A percentile compares a stretch with the other conserved stretches of the same genome.
Conservation (phyloP, 495 filamentous ascomycete genomes). For the Lophiostoma macrostomum region DNA sequence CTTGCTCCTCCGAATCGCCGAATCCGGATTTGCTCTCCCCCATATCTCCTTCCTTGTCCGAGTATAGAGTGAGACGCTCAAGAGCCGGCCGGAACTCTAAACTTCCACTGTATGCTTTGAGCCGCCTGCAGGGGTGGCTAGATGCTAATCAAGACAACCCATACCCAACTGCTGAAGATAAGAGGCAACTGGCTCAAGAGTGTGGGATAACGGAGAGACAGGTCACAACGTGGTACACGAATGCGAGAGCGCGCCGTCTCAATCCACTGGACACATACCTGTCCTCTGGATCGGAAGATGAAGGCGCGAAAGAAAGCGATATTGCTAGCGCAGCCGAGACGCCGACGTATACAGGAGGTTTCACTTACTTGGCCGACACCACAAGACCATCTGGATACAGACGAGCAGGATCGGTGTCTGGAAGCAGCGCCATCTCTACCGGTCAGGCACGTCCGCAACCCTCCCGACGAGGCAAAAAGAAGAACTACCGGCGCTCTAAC, state of each 20-base stretch:
- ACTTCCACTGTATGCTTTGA: conserved; percentile 25
- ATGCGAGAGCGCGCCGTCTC: conserved; percentile 27
- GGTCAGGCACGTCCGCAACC: background rate
- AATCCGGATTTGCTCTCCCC: background rate
- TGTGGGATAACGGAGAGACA: conserved; percentile 33
- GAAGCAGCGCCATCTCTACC: conserved; percentile 18
- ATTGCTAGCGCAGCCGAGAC: conserved; percentile 14
- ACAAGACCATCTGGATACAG: background rate
- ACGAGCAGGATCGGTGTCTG: conserved; percentile 20
- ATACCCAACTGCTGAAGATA: conserved; percentile 22
- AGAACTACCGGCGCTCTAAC: conserved; percentile 22
- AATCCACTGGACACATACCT: conserved; percentile 28
- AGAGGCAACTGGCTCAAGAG: conserved; percentile 24
- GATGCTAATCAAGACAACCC: conserved; percentile 27
- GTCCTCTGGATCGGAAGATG: conserved; percentile 22
- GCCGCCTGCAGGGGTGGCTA: conserved; percentile 28
- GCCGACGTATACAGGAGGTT: conserved; percentile 5
- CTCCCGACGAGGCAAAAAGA: conserved; percentile 30
- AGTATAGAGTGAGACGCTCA: conserved; percentile 19
- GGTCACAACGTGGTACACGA: conserved; percentile 30
- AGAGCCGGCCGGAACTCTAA: conserved; percentile 28
- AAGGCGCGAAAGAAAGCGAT: conserved; percentile 21
- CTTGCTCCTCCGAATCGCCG: conserved; percentile 3
- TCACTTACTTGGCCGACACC: conserved; percentile 3
- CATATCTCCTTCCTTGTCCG: background rate